Percentiles rank a stretch among this genome's conserved stretches.
Conservation (phyloP, 1,284 basidiomycete genomes). For the Naganishia sp. region DNA sequence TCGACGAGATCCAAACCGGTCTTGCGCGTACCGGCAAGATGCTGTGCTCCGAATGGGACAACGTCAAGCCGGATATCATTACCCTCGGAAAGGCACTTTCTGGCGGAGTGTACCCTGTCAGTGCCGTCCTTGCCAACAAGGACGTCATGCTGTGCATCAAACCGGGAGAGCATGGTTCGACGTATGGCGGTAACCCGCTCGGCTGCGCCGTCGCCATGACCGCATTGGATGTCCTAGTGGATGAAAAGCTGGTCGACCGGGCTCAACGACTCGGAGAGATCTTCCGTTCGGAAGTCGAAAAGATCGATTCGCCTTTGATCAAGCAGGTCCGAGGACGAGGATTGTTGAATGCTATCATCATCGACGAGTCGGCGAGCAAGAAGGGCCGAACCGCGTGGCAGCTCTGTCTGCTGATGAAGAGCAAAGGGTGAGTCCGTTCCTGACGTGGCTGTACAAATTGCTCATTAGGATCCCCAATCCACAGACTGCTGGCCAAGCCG, state of each 20-base stretch:
- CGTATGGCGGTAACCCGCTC: slow-evolving; percentile 92
- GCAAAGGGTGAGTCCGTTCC: slow-evolving; percentile 64
- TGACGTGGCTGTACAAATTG: not conserved
- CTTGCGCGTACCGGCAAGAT: slow-evolving; percentile 54
- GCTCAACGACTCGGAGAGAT: slow-evolving; percentile 75
- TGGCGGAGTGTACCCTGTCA: slow-evolving; percentile 95
- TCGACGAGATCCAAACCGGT: slow-evolving; percentile 95
- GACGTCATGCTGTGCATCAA: slow-evolving; percentile 92
- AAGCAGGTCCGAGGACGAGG: slow-evolving; percentile 79
- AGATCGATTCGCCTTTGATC: slow-evolving; percentile 70
- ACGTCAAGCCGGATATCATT: slow-evolving; percentile 86
- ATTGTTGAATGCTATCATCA: slow-evolving; percentile 89
- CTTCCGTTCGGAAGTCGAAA: slow-evolving; percentile 71
- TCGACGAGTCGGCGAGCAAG: slow-evolving; percentile 75
- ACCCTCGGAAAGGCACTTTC: slow-evolving; percentile 94
- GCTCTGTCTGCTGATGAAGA: slow-evolving; percentile 89
- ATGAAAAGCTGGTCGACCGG: slow-evolving; percentile 79
- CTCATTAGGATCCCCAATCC: slow-evolving; percentile 2
- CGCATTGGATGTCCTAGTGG: slow-evolving; percentile 81
- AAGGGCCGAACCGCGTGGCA: slow-evolving; percentile 91
- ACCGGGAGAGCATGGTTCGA: slow-evolving; percentile 98
- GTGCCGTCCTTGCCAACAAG: slow-evolving; percentile 84
- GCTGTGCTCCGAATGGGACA: slow-evolving; percentile 84
- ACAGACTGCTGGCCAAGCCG: slow-evolving; percentile 71
- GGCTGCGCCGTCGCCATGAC: slow-evolving; percentile 93